These are phyloP conservation scores for Wickerhamomyces sp. DNA, from an alignment of 1,139 yeast species.

Conservation along the genomic window DNA sequence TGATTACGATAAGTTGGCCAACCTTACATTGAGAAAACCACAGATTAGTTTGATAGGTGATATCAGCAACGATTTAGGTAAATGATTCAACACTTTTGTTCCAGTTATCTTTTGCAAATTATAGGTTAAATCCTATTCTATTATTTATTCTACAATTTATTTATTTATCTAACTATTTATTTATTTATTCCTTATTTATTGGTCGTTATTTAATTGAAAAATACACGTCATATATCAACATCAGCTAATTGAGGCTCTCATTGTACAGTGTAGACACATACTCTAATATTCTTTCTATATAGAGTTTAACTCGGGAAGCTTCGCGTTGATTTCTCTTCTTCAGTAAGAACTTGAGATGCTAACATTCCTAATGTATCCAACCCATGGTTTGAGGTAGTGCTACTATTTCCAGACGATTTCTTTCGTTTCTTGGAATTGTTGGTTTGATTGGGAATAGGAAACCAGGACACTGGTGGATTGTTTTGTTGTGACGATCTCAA, in stretches of 20 bases:
- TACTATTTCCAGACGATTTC: conserved; percentile 11
- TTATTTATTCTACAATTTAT: not conserved
- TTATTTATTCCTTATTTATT: not conserved
- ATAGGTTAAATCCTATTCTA: too few relatives aligned
- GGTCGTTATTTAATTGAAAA: not conserved
- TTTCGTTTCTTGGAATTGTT: conserved; percentile 16
- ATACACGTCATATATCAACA: too few relatives aligned
- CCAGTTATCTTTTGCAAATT: not conserved
- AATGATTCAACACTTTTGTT: not conserved
- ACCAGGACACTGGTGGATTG: conserved; percentile 1
- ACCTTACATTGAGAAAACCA: conserved; percentile 40
- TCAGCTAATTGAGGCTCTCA: too few relatives aligned
- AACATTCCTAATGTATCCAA: conserved; percentile 41
- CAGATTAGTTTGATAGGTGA: conserved; percentile 1
- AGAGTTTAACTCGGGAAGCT: conserved; percentile 6
- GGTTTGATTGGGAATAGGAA: not conserved
- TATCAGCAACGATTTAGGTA: conserved; percentile 1
- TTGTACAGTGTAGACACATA: not conserved
- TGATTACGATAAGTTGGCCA: conserved; percentile 76
- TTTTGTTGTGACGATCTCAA: conserved; percentile 13
- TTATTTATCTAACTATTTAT: not conserved
- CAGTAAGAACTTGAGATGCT: conserved; percentile 43
- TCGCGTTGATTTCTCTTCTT: conserved; percentile 23
- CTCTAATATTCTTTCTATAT: not conserved
- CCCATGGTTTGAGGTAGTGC: not conserved